Evolutionary conservation across 73 alveolate species (phyloP).

Genomic region (Symbiodinium pilosum): DNA sequence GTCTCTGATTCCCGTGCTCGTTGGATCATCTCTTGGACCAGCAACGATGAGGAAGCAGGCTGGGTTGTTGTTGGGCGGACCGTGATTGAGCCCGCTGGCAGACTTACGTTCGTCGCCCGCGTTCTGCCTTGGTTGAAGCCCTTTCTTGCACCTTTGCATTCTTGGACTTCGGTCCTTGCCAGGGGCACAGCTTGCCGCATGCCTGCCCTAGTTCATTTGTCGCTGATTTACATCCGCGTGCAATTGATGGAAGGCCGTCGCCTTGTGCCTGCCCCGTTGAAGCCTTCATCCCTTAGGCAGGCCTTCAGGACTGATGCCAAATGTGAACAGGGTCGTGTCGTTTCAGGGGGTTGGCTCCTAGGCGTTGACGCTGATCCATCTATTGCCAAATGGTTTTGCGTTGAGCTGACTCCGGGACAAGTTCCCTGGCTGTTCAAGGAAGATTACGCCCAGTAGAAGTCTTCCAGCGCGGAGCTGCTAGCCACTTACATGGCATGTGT

Average conservation of each 20-base stretch:
- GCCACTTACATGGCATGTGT: neutral
- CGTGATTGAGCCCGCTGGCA: too few relatives aligned
- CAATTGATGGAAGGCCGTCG: neutral
- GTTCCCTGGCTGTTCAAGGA: neutral
- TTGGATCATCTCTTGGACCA: neutral
- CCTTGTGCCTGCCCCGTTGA: neutral
- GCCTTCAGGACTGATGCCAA: constrained; percentile 26
- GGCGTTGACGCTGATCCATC: neutral
- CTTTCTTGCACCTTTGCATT: too few relatives aligned
- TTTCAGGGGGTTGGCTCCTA: neutral
- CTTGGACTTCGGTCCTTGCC: too few relatives aligned
- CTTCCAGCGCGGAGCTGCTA: neutral
- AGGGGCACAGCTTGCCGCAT: neutral
- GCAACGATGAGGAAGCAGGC: too few relatives aligned
- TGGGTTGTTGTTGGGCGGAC: too few relatives aligned
- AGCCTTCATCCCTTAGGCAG: neutral
- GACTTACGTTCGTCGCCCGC: too few relatives aligned
- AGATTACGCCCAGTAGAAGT: neutral
- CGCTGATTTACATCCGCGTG: neutral
- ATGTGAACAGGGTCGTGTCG: neutral
- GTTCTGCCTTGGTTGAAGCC: too few relatives aligned
- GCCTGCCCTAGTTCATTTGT: neutral
- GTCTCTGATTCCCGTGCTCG: neutral
- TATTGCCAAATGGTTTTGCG: neutral
- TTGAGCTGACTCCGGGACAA: neutral